These are phyloP conservation scores for Solanum verrucosum DNA, from an alignment of 257 asterid genomes.

Conservation along the genomic window DNA sequence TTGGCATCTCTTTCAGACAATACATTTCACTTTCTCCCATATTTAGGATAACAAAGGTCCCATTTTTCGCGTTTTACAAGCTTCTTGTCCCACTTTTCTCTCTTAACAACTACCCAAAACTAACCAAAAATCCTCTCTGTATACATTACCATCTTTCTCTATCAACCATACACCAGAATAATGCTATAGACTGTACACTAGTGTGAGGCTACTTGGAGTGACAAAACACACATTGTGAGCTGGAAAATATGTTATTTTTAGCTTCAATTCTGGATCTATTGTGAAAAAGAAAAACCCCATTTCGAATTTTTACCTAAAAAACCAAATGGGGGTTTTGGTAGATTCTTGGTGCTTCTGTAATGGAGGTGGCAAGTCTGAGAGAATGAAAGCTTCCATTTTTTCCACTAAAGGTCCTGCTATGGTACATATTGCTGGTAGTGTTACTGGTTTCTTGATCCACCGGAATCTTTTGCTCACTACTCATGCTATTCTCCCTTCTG, in stretches of 20 bases:
- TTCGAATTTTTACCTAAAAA: background rate
- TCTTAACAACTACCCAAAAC: background rate
- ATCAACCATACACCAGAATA: background rate
- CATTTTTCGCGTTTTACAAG: background rate
- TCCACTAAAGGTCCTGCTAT: conserved; percentile 71
- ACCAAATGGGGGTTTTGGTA: conserved; percentile 54
- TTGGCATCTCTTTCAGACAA: background rate
- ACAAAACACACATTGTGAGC: background rate
- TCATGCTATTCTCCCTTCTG: conserved; percentile 73
- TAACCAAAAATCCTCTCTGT: background rate
- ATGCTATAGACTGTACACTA: background rate
- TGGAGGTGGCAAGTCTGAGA: conserved; percentile 95
- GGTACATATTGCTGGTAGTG: conserved; percentile 46
- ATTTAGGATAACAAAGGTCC: background rate
- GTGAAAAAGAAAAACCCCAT: background rate
- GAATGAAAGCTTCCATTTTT: conserved; percentile 66
- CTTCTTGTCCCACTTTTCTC: background rate
- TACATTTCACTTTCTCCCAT: background rate
- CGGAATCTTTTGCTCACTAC: conserved; percentile 91
- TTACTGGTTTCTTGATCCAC: conserved; percentile 87
- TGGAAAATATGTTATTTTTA: conserved; percentile 9
- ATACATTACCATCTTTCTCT: background rate
- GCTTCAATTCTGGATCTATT: conserved; percentile 40
- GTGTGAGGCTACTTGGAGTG: background rate
- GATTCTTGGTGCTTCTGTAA: conserved; percentile 93